A percentile compares a stretch with the other conserved stretches of the same genome.
phyloP scores from a whole-genome alignment of 2,329 filamentous ascomycete species.

The Ophiocordyceps robertsii region DNA sequence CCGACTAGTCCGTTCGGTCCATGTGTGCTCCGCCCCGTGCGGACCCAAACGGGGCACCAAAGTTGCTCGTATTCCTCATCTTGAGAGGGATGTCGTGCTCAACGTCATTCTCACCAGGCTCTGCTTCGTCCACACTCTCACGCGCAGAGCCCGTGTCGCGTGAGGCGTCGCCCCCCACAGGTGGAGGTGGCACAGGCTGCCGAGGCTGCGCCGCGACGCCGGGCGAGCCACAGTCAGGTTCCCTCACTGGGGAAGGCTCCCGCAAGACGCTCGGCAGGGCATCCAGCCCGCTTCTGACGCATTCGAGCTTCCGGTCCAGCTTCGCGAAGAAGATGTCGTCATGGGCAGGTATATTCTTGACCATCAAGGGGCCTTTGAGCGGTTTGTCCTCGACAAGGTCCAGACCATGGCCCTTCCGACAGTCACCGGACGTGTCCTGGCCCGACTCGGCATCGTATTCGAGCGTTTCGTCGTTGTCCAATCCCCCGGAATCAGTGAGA shows the following conservation, averaged over 20 bases:
- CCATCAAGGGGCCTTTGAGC: constrained; percentile 38
- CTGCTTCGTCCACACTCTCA: constrained; percentile 11
- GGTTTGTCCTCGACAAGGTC: constrained; percentile 29
- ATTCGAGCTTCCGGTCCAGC: constrained; percentile 37
- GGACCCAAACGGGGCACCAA: constrained; percentile 31
- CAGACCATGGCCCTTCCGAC: constrained; percentile 12
- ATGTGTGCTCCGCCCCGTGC: constrained; percentile 9
- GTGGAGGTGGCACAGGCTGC: not conserved
- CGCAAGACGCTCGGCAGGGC: constrained; percentile 30
- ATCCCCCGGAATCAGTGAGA: not conserved
- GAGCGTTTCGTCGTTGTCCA: not conserved
- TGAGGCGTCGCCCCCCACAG: constrained; percentile 5
- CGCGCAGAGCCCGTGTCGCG: constrained; percentile 1
- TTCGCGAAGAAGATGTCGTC: constrained; percentile 40
- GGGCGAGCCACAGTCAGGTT: constrained; percentile 1
- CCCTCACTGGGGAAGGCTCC: not conserved
- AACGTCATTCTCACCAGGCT: constrained; percentile 14
- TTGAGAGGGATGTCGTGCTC: constrained; percentile 31
- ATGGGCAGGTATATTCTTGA: constrained; percentile 40
- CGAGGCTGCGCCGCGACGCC: constrained; percentile 2
- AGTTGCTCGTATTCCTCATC: constrained; percentile 31
- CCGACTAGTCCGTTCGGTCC: not conserved
- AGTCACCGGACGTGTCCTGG: constrained; percentile 1
- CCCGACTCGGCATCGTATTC: not conserved
- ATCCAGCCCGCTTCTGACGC: constrained; percentile 31